phyloP scores from a whole-genome alignment of 23 red algal species.

The Gracilaria caudata region DNA sequence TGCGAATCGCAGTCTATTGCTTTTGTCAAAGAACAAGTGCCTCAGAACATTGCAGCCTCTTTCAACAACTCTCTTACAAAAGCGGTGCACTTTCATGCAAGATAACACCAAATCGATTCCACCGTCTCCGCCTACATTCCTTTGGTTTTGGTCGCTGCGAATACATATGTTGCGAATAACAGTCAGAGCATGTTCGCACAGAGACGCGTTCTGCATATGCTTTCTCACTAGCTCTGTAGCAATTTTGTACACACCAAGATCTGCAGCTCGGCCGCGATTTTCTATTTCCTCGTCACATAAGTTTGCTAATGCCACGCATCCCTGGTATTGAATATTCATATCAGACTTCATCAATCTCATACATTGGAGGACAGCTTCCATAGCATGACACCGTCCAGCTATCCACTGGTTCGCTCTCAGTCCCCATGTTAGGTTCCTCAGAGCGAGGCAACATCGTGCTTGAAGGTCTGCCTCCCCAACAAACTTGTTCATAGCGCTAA shows the following conservation, averaged over 20 bases:
- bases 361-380: constrained; percentile 55
- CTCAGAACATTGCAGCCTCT: constrained; percentile 50
- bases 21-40: constrained; percentile 46
- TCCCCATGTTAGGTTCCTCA: constrained; percentile 23
- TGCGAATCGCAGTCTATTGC: constrained; percentile 41
- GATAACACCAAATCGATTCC: constrained; percentile 42
- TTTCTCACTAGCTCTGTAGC: constrained; percentile 19
- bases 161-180: constrained; percentile 51
- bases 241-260: constrained; percentile 14
- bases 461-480: constrained; percentile 2
- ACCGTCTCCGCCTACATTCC: constrained; percentile 30
- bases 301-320: constrained; percentile 63
- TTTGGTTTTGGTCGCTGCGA: constrained; percentile 32
- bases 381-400: constrained; percentile 53
- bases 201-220: constrained; percentile 15
- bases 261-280: constrained; percentile 43
- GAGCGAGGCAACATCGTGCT: constrained; percentile 32
- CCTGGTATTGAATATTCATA: constrained; percentile 55
- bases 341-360: constrained; percentile 37
- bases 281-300: constrained; percentile 49
- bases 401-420: constrained; percentile 70
- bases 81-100: constrained; percentile 40
- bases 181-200: constrained; percentile 50
- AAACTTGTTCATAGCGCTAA: constrained; percentile 32
- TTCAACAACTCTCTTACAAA: constrained; percentile 33